Evolutionary conservation across 2,329 filamentous ascomycete genomes (phyloP), one percentile per base, ranked within the genome.

Genomic region (Stenocarpella maydis): DNA sequence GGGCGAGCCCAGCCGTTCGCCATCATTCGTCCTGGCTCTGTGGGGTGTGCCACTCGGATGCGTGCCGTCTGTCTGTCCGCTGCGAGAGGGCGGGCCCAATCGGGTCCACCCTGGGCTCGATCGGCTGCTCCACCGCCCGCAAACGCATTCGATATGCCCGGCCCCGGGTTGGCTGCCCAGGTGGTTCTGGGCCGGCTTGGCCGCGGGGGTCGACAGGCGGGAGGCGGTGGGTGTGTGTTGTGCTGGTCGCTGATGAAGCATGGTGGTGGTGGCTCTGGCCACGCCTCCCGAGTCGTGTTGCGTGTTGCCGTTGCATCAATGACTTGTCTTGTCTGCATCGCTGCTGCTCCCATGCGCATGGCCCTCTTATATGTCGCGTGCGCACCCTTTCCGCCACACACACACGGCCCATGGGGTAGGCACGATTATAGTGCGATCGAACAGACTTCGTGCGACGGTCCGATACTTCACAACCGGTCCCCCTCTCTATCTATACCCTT

Each of bases 291-390:
- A 63, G 43, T 63, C 58, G 58, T 63, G 58, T 34, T 63, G 58
- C 58, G 47, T 8, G 53, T 37, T 63, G 58, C 58, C 43, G 58
- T 63, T 63, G 58, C 58, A 63, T 63, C 58, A 63, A 63, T 63
- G 58, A 63, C 58, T 63, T 49, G 58, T 21, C 58, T 63, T 49
- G 58, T 21, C 43, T 26, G 58, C 55, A 15, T 45, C 55, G 37
- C 21, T 49, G 19, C 21, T 41, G 21, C 43, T 63, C 55, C n/a
- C 55, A 43, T 43, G 37, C 39, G 28, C 58, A n/a, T 7, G 19
- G 14, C 24, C 6, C 21, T 49, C 1, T 45, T 60, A 60, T 60
- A 37, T 37, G 43, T 63, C 58, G 58, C 58, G 43, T 63, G 43
- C 43, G 58, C 58, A 49, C 26, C 43, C 4, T 19, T 21, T 49